These are phyloP conservation scores for Magnolia sinica DNA, from an alignment of 164 flowering plant genomes.

Conservation along the genomic window DNA sequence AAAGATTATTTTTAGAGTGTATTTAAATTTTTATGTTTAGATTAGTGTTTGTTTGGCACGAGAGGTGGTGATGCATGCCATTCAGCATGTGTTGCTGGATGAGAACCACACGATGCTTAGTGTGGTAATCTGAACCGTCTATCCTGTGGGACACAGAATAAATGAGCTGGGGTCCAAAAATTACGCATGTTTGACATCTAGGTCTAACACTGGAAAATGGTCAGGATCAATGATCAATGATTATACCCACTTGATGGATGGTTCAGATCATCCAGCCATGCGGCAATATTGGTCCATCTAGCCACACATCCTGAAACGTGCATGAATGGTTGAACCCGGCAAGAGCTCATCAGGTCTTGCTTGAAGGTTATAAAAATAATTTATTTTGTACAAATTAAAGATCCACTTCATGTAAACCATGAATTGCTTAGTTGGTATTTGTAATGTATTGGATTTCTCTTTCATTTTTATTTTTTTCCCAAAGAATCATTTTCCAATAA, in stretches of 20 bases:
- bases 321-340: neutral
- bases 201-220: too few relatives aligned
- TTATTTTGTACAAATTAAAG: constrained; percentile 2
- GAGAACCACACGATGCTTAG: neutral
- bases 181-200: too few relatives aligned
- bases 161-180: too few relatives aligned
- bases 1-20: neutral
- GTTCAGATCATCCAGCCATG: too few relatives aligned
- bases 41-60: neutral
- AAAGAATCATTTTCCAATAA: neutral
- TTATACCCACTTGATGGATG: too few relatives aligned
- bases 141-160: too few relatives aligned
- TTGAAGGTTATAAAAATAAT: neutral
- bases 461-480: neutral
- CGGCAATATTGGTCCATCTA: too few relatives aligned
- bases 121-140: neutral
- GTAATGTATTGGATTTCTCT: neutral
- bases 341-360: neutral
- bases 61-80: neutral
- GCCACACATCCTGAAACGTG: too few relatives aligned
- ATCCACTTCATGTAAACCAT: neutral
- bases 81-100: too few relatives aligned
- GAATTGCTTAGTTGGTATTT: neutral
- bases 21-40: neutral
- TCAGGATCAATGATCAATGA: too few relatives aligned